phyloP scores from a whole-genome alignment of 192 early-diverging fungal genomes.

The Entomortierella beljakovae region DNA sequence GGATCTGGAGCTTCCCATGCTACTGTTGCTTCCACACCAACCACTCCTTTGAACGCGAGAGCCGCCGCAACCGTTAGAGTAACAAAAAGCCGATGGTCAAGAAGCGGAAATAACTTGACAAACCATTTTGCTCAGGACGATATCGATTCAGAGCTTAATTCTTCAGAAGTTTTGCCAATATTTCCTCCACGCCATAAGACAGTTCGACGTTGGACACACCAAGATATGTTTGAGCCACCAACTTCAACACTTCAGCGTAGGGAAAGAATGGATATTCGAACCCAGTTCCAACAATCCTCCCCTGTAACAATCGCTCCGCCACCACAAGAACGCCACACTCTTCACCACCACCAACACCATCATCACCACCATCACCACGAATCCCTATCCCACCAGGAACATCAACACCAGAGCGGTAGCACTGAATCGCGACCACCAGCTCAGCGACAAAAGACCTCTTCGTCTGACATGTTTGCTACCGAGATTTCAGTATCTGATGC shows the following conservation, averaged over 20 bases:
- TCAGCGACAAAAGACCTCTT: neutral
- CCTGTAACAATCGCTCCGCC: too few relatives aligned
- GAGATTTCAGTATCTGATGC: neutral
- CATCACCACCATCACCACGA: slow-evolving; percentile 19
- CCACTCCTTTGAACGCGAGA: neutral
- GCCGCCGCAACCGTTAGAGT: slow-evolving; percentile 6
- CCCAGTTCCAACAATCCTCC: slow-evolving; percentile 33
- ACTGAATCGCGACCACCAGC: neutral
- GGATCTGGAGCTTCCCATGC: neutral
- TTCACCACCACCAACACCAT: neutral
- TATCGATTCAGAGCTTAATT: neutral
- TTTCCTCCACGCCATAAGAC: slow-evolving; percentile 2
- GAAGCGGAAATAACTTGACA: slow-evolving; percentile 13
- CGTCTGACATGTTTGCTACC: neutral
- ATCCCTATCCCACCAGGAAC: neutral
- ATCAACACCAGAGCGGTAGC: neutral
- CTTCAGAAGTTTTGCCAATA: neutral
- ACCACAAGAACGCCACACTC: too few relatives aligned
- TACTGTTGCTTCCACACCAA: neutral
- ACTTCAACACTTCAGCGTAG: slow-evolving; percentile 4
- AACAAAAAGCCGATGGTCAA: slow-evolving; percentile 22
- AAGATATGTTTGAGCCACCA: slow-evolving; percentile 24
- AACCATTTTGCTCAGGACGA: slow-evolving; percentile 3
- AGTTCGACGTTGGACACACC: slow-evolving; percentile 17
- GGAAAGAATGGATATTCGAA: slow-evolving; percentile 18